These are phyloP conservation scores for Casuarina equisetifolia DNA, from an alignment of 306 rosid genomes.

Conservation along the genomic window DNA sequence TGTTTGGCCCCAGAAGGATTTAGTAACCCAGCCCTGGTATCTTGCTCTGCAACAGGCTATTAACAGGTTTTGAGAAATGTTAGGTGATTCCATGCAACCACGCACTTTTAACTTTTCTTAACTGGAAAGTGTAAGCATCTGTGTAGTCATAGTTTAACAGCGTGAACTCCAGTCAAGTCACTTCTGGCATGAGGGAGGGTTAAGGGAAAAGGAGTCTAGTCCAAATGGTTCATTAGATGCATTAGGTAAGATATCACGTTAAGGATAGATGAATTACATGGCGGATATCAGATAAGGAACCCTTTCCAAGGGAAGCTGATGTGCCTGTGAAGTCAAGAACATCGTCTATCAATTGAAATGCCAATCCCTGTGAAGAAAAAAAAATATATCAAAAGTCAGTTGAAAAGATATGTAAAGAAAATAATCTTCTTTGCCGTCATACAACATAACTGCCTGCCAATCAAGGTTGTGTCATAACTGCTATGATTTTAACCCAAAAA, in stretches of 20 bases:
- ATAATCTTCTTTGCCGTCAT: neutral
- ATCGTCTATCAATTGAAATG: constrained; percentile 90
- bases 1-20: neutral
- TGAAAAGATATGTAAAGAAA: neutral
- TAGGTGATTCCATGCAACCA: neutral
- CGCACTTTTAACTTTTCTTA: neutral
- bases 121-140: neutral
- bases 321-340: constrained; percentile 93
- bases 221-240: neutral
- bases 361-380: constrained; percentile 73
- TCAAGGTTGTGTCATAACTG: neutral
- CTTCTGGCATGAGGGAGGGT: neutral
- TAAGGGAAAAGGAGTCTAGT: neutral
- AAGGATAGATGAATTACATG: constrained; percentile 53
- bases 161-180: neutral
- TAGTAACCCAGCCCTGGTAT: neutral
- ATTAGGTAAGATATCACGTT: constrained; percentile 10
- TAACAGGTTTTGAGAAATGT: neutral
- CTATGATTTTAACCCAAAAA: neutral
- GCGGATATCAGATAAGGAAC: constrained; percentile 81
- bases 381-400: constrained; percentile 1
- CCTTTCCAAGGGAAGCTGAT: constrained; percentile 93
- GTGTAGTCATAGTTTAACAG: neutral
- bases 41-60: neutral
- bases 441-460: neutral